These are phyloP conservation scores for Glarea lozoyensis DNA, from an alignment of 495 filamentous ascomycete species.

Conservation along the genomic window DNA sequence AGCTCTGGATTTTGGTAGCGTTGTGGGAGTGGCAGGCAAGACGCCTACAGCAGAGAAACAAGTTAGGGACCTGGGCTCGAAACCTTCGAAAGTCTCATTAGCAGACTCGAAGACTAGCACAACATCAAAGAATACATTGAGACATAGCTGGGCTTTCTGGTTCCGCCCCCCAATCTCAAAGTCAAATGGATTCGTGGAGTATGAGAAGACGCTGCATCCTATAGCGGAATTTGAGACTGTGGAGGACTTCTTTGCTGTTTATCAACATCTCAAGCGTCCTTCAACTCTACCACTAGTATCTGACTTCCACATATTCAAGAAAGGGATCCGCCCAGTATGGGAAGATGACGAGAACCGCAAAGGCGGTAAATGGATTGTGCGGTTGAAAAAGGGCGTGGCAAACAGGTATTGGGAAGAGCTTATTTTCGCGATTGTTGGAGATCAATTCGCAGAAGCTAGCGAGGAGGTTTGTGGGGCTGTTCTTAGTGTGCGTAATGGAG, in stretches of 20 bases:
- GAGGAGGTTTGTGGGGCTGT: conserved; percentile 95
- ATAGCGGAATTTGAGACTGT: conserved; percentile 73
- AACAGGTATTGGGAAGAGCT: conserved; percentile 98
- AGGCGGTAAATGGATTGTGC: conserved; percentile 94
- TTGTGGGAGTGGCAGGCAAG: conserved; percentile 55
- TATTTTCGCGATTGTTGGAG: conserved; percentile 80
- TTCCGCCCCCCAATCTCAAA: conserved; percentile 91
- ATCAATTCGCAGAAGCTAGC: conserved; percentile 88
- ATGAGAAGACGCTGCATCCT: conserved; percentile 89
- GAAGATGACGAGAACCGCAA: conserved; percentile 95
- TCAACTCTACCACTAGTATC: conserved; percentile 84
- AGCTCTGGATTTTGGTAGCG: conserved; percentile 59
- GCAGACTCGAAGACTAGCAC: conserved; percentile 27
- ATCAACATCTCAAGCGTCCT: conserved; percentile 82
- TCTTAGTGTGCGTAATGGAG: conserved; percentile 85
- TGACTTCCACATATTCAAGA: conserved; percentile 97
- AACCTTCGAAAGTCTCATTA: conserved; percentile 30
- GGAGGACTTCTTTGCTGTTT: conserved; percentile 91
- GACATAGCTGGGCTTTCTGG: conserved; percentile 92
- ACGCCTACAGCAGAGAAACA: conserved; percentile 54
- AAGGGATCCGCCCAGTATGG: conserved; percentile 95
- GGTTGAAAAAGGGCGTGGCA: conserved; percentile 90
- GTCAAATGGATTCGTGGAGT: conserved; percentile 80
- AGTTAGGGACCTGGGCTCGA: conserved; percentile 38
- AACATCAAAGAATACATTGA: conserved; percentile 52